phyloP scores from a whole-genome alignment of 768 basidiomycete species.

The Phylloporus rhodoxanthus region DNA sequence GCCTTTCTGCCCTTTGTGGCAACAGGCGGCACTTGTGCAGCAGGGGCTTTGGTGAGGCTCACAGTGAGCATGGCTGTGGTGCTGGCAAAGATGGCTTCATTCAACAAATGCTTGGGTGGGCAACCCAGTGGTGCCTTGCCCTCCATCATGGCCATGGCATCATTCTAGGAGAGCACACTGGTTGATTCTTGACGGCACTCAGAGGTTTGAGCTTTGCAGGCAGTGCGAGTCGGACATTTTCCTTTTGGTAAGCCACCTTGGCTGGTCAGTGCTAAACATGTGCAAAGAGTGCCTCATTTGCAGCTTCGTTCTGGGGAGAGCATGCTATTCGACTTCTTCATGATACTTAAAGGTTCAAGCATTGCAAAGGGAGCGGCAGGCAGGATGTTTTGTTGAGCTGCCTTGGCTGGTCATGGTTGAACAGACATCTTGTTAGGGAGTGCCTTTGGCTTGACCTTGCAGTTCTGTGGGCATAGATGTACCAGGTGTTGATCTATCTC shows the following conservation, averaged over 20 bases:
- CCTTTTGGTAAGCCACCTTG: slow-evolving; percentile 23
- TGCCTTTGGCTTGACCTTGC: too few species aligned
- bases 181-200: slow-evolving; percentile 20
- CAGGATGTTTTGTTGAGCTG: slow-evolving; percentile 17
- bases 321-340: slow-evolving; percentile 24
- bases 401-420: slow-evolving; percentile 14
- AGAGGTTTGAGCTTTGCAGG: slow-evolving; percentile 21
- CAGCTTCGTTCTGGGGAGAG: slow-evolving; percentile 22
- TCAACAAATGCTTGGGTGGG: slow-evolving; percentile 20
- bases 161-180: slow-evolving; percentile 23
- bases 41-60: slow-evolving; percentile 18
- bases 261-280: slow-evolving; percentile 9
- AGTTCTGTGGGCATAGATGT: too few species aligned
- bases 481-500: too few species aligned
- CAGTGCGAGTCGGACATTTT: slow-evolving; percentile 18
- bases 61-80: slow-evolving; percentile 16
- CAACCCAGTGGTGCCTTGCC: slow-evolving; percentile 2
- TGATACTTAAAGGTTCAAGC: slow-evolving; percentile 15
- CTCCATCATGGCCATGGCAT: slow-evolving; percentile 18
- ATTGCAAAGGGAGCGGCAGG: slow-evolving; percentile 9
- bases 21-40: slow-evolving; percentile 8
- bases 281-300: slow-evolving; percentile 25
- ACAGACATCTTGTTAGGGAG: too few species aligned
- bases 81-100: slow-evolving; percentile 22
- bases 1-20: slow-evolving; percentile 22